Base-by-base conservation (phyloP, 441 rosid species). In the Flueggea neowawraea region DNA sequence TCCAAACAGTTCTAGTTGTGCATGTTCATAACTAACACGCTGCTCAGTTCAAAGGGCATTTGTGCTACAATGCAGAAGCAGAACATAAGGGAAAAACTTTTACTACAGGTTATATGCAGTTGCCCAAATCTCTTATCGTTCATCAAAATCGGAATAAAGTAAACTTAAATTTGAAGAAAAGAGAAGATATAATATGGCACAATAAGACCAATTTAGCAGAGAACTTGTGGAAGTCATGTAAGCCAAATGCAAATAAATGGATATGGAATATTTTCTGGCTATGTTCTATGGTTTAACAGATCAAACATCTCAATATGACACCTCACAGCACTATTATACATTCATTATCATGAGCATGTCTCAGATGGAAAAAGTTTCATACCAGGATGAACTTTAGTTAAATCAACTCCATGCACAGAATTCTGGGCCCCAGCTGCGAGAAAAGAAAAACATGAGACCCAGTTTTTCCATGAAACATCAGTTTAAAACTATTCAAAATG, bases 391-490 rank as follows among this genome's bases (percentile, higher is more conserved):
- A 79, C 73, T 65, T 77, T 83, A 65, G 84, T 71, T 66, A 80
- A 74, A 73, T 89, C 95, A 54, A 74, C 75, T 73, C 86, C 90
- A 70, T 61, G 67, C 32, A 70, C 61, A 67, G 93, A 78, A 70
- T 78, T 87, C 67, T 79, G 88, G 4, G 83, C 84, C 71, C 89
- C 98, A 77, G 84, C 95, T 87, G 81, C 82, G 64, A 69, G 61
- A 69, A 69, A 67, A 58, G 16, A 56, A n/a, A 54, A 22, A 22
- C 28, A 62, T 61, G 57, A 61, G 71, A 66, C 49, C 45, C 61
- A 62, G 56, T 13, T 61, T n/a, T 56, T 58, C 48, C n/a, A 33
- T 31, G 50, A 73, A 43, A 60, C 15, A 58, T 44, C 17, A 10
- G 53, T 39, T 49, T 54, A 13, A 39, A 13, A 55, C 53, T 11